Evolutionary conservation across 2,329 filamentous ascomycete genomes (phyloP), one percentile per base, ranked within the genome.

Genomic region (Dactylellina parvicollis): DNA sequence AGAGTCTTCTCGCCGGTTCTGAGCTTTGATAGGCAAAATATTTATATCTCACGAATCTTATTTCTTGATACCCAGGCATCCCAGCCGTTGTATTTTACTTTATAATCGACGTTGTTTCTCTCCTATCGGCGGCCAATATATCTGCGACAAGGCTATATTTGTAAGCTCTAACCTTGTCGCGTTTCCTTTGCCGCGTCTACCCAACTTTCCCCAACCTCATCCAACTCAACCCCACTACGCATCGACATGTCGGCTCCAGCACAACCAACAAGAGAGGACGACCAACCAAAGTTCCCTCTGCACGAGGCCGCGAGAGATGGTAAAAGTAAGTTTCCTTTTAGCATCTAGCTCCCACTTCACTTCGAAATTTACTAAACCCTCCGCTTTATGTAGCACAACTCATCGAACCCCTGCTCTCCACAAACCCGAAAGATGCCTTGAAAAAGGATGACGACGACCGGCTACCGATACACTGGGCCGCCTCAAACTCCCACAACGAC

Each of bases 391-490:
- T 42, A 73, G 69, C 69, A 24, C 69, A 73, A 50, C 36, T 73
- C 28, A 90, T 91, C 34, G 92, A 96, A 81, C 90, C 90, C 7
- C 85, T 94, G 16, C 83, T 94, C 42, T 49, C 94, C 90, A 88
- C 89, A 76, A 92, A 96, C 79, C 89, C 91, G 1, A 93, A 91
- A 78, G 86, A 96, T 38, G 89, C 91, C 24, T 81, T 81, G 67
- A 87, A 88, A 78, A 84, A 83, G 78, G 95, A 99, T 78, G 89
- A 91, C 52, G 95, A 99, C 80, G 92, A 92, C 14, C 91, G 95
- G 46, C 86, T 96, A 36, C 89, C 95, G 1, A 88, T 98, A 66
- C 95, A 99, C 84, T 99, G 95, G 95, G 94, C 95, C 0, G 87
- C 88, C 1, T 95, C 93, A 20, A 90, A 91, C 80, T 96, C 95